Conservation (phyloP, 75 land plant species). For the Cupressus sempervirens region DNA sequence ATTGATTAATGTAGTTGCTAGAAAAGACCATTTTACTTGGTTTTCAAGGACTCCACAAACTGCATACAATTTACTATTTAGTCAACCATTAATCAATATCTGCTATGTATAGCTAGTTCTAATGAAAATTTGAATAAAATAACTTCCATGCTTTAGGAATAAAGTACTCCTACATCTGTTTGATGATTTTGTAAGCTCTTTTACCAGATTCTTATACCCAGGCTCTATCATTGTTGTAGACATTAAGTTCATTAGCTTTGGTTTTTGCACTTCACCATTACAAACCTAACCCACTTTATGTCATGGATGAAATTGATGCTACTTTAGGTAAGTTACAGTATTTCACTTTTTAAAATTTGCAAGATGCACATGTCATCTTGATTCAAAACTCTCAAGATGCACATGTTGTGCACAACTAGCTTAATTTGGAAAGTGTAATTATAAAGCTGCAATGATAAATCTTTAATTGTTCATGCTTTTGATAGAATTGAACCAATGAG, state of each 20-base stretch:
- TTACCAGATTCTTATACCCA: background rate
- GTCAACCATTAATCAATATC: background rate
- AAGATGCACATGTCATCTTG: too few relatives aligned
- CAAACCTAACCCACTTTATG: conserved; percentile 97
- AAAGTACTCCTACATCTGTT: background rate
- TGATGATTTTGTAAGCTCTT: background rate
- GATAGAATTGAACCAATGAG: too few relatives aligned
- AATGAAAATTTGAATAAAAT: background rate
- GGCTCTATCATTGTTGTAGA: conserved; percentile 32
- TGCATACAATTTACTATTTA: background rate
- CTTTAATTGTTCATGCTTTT: too few relatives aligned
- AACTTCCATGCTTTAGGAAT: too few relatives aligned
- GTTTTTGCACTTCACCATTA: conserved; percentile 97
- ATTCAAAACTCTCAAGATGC: too few relatives aligned
- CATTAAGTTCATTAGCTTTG: conserved; percentile 92
- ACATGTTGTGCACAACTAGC: too few relatives aligned
- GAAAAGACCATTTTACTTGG: background rate
- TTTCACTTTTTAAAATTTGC: too few relatives aligned
- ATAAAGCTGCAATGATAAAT: too few relatives aligned
- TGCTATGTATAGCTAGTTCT: background rate
- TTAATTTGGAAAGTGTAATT: too few relatives aligned
- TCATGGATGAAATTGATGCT: conserved; percentile 99
- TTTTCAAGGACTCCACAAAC: background rate
- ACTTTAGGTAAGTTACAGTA: too few relatives aligned
- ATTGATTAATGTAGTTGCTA: too few relatives aligned